A percentile compares a stretch with the other conserved stretches of the same genome.
Conservation (phyloP, 179 eudicot genomes). For the Actinidia polygama region DNA sequence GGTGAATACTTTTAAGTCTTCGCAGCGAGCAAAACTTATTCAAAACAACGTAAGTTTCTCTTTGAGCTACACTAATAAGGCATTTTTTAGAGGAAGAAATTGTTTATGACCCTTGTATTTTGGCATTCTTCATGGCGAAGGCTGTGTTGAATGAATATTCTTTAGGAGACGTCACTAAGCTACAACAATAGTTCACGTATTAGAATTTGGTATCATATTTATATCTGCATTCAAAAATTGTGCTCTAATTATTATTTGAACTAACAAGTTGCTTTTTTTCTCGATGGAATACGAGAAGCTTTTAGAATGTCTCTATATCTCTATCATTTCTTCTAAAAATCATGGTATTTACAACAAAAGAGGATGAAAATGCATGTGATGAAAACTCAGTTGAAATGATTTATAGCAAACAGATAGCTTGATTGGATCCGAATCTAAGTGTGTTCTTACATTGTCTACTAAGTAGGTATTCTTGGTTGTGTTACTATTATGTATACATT, state of each 20-base stretch:
- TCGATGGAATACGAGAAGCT: conserved; percentile 57
- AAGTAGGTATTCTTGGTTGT: conserved; percentile 65
- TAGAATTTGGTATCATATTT: conserved; percentile 54
- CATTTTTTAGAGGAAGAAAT: too few relatives aligned
- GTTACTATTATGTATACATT: neutral
- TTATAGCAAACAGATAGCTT: conserved; percentile 30
- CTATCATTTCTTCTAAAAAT: too few relatives aligned
- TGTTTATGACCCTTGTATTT: too few relatives aligned
- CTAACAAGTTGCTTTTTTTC: neutral
- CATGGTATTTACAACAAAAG: too few relatives aligned
- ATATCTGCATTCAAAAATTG: neutral
- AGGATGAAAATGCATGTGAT: conserved; percentile 53
- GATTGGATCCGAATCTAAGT: conserved; percentile 45
- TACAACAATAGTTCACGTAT: conserved; percentile 71
- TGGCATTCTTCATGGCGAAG: conserved; percentile 37
- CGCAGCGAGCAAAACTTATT: too few relatives aligned
- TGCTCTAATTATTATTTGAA: conserved; percentile 1
- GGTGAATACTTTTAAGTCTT: too few relatives aligned
- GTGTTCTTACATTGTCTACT: conserved; percentile 49
- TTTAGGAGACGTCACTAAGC: conserved; percentile 78
- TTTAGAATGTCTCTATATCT: too few relatives aligned
- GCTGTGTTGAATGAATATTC: conserved; percentile 95
- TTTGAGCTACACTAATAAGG: too few relatives aligned
- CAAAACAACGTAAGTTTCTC: too few relatives aligned
- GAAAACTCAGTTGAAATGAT: conserved; percentile 46